Percentiles rank a stretch among this genome's conserved stretches.
Evolutionary conservation across 164 flowering plant species (phyloP).

Genomic region (Vitis rotundifolia): DNA sequence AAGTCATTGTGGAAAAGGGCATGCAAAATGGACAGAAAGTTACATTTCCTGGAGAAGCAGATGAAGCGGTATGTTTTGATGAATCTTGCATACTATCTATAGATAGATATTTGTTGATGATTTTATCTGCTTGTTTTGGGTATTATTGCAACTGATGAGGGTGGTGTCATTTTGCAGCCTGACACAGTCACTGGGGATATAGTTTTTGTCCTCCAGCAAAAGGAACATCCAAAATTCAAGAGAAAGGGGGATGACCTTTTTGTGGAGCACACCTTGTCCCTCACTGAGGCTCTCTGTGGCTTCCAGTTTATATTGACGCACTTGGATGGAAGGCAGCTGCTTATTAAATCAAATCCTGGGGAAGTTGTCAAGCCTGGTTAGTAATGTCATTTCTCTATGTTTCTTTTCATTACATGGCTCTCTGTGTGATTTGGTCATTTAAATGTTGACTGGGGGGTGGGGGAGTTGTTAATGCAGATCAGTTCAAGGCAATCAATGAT

Average conservation of each 20-base stretch:
- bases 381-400: constrained; percentile 2
- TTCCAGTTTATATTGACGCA: constrained; percentile 75
- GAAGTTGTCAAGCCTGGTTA: constrained; percentile 89
- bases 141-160: background rate
- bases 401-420: too few relatives aligned
- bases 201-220: constrained; percentile 80
- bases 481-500: constrained; percentile 82
- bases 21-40: constrained; percentile 89
- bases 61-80: constrained; percentile 66
- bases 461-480: constrained; percentile 35
- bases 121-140: background rate
- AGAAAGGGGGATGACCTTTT: constrained; percentile 86
- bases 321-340: constrained; percentile 77
- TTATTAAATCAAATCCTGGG: constrained; percentile 80
- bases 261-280: constrained; percentile 67
- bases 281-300: constrained; percentile 85
- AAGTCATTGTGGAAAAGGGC: constrained; percentile 87
- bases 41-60: constrained; percentile 89
- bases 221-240: constrained; percentile 86
- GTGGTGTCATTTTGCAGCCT: constrained; percentile 51
- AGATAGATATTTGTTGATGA: too few relatives aligned
- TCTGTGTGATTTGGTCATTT: too few relatives aligned
- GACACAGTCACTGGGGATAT: constrained; percentile 86
- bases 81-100: too few relatives aligned
- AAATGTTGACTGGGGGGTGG: too few relatives aligned